Conservation (phyloP, 2,329 filamentous ascomycete genomes). For the Penicillium italicum region DNA sequence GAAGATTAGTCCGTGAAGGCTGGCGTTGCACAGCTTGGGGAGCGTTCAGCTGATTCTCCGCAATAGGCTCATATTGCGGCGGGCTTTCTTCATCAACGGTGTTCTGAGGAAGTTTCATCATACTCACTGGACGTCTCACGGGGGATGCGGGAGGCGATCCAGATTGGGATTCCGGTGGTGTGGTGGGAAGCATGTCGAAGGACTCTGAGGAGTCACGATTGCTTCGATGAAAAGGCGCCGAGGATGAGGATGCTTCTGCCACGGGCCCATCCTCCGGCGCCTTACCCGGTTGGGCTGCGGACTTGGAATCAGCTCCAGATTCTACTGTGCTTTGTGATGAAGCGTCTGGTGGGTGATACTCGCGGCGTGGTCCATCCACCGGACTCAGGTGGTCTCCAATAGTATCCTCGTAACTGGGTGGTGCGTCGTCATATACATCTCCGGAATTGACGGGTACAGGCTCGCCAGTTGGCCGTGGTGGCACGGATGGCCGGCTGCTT, state of each 20-base stretch:
- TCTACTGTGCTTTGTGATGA: constrained; percentile 29
- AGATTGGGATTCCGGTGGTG: constrained; percentile 34
- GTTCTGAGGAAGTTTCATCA: constrained; percentile 30
- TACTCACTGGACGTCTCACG: constrained; percentile 32
- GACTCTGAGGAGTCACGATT: constrained; percentile 37
- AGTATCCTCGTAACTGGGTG: constrained; percentile 91
- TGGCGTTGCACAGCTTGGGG: constrained; percentile 15
- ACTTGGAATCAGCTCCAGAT: constrained; percentile 39
- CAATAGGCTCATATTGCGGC: constrained; percentile 31
- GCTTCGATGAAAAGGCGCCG: constrained; percentile 19
- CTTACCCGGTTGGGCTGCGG: constrained; percentile 31
- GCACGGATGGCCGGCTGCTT: constrained; percentile 37
- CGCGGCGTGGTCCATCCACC: constrained; percentile 63
- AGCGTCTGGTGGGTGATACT: constrained; percentile 46
- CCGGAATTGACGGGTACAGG: constrained; percentile 24
- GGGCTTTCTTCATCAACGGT: constrained; percentile 29
- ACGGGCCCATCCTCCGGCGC: constrained; percentile 27
- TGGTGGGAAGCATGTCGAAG: constrained; percentile 40
- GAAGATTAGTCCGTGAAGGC: constrained; percentile 24
- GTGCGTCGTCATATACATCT: constrained; percentile 63
- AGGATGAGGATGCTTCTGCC: constrained; percentile 23
- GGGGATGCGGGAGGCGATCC: constrained; percentile 33
- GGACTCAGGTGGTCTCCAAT: constrained; percentile 75
- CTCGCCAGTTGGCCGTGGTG: constrained; percentile 36
- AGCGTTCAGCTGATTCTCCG: constrained; percentile 17